A percentile compares a stretch with the other conserved stretches of the same genome.
Evolutionary conservation across 805 yeast species (phyloP).

Genomic region (Wickerhamomyces chambardii): DNA sequence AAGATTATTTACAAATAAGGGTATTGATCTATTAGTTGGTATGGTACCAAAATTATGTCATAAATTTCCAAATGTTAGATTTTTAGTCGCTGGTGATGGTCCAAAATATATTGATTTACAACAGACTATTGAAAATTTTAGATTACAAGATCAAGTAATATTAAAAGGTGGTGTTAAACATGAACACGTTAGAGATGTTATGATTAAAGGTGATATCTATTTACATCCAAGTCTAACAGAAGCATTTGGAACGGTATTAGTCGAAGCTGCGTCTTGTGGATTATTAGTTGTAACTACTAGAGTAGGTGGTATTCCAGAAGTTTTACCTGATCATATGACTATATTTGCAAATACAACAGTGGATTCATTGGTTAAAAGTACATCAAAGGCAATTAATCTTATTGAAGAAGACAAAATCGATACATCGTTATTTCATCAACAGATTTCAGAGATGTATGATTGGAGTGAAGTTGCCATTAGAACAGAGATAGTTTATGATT

Average conservation of each 20-base stretch:
- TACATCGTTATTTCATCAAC: constrained; percentile 69
- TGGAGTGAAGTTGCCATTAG: constrained; percentile 87
- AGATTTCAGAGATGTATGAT: constrained; percentile 75
- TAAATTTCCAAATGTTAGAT: constrained; percentile 52
- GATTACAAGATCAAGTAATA: constrained; percentile 80
- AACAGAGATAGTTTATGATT: constrained; percentile 74
- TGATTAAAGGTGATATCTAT: constrained; percentile 91
- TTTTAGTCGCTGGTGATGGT: constrained; percentile 93
- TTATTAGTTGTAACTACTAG: constrained; percentile 86
- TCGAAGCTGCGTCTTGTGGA: constrained; percentile 97
- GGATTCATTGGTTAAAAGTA: constrained; percentile 65
- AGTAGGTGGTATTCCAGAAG: constrained; percentile 98
- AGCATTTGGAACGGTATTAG: constrained; percentile 95
- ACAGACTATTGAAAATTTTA: constrained; percentile 85
- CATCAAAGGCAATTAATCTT: constrained; percentile 57
- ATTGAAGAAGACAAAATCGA: constrained; percentile 53
- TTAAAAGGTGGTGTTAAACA: constrained; percentile 84
- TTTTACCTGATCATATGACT: constrained; percentile 88
- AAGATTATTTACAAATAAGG: constrained; percentile 90
- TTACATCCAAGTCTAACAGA: constrained; percentile 92
- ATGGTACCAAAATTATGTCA: constrained; percentile 78
- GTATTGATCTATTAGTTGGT: constrained; percentile 81
- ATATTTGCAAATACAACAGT: constrained; percentile 86
- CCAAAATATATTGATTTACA: constrained; percentile 91
- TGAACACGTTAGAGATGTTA: constrained; percentile 86